A percentile compares a stretch with the other conserved stretches of the same genome.
phyloP scores from a whole-genome alignment of 2,329 filamentous ascomycete species.

The Juglanconis sp. region DNA sequence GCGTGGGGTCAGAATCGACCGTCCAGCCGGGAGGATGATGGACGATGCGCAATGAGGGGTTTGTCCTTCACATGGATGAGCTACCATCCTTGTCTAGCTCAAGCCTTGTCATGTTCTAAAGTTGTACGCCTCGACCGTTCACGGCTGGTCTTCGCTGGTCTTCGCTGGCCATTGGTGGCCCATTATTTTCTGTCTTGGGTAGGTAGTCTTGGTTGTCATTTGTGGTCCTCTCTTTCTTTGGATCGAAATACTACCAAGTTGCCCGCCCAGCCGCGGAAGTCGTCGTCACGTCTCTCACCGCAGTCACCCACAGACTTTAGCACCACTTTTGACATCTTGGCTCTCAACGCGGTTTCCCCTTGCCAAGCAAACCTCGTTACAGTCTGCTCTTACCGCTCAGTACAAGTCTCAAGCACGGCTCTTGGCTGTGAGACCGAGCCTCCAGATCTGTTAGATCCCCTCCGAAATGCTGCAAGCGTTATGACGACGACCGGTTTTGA shows the following conservation, averaged over 20 bases:
- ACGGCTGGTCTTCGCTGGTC: too few relatives aligned
- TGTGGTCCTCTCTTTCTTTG: too few relatives aligned
- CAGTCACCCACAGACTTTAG: not conserved
- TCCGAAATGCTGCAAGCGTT: not conserved
- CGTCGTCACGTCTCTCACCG: not conserved
- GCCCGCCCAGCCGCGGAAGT: too few relatives aligned
- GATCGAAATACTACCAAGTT: too few relatives aligned
- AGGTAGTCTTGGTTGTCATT: too few relatives aligned
- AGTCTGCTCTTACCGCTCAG: not conserved
- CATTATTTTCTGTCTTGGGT: too few relatives aligned
- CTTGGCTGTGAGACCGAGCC: not conserved
- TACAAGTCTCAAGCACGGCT: not conserved
- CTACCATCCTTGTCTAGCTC: not conserved
- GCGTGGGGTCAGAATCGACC: not conserved
- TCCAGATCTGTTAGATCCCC: not conserved
- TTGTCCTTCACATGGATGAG: constrained; percentile 13
- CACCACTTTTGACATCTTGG: not conserved
- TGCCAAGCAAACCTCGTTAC: constrained; percentile 4
- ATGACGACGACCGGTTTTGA: too few relatives aligned
- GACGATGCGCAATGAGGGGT: constrained; percentile 8
- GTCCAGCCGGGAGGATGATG: not conserved
- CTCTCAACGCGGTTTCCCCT: not conserved
- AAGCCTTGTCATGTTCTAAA: not conserved
- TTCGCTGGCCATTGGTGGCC: too few relatives aligned
- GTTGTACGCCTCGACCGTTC: not conserved